A percentile compares a stretch with the other conserved stretches of the same genome.
Evolutionary conservation across 345 rosid species (phyloP).

Genomic region (Eucalyptus paniculata): DNA sequence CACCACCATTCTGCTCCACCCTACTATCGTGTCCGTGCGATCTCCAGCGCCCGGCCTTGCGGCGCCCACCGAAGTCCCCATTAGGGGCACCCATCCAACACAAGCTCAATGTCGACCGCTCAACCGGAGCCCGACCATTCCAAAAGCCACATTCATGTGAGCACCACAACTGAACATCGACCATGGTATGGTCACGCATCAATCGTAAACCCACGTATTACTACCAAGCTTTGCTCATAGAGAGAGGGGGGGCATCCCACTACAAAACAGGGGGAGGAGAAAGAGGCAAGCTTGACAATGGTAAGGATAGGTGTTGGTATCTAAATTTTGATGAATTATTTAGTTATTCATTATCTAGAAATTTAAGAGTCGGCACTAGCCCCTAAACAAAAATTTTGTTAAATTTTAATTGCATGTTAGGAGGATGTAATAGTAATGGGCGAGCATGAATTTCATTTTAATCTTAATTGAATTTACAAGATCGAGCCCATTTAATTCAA

Average conservation of each 20-base stretch:
- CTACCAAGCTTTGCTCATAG: neutral
- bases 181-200: neutral
- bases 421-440: neutral
- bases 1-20: neutral
- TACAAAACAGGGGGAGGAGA: neutral
- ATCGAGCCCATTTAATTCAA: neutral
- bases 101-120: neutral
- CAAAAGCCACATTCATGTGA: neutral
- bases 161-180: neutral
- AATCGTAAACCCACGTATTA: neutral
- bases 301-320: neutral
- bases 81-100: neutral
- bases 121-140: neutral
- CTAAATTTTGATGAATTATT: neutral
- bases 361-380: too few species aligned
- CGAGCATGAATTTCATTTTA: neutral
- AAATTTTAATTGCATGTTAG: neutral
- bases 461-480: neutral
- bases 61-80: neutral
- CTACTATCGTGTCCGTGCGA: rapidly evolving
- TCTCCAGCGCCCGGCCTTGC: neutral
- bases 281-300: neutral
- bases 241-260: neutral
- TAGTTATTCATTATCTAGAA: too few species aligned
- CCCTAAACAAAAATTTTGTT: neutral